Conservation (phyloP, 305 asterid genomes). For the Withania somnifera region DNA sequence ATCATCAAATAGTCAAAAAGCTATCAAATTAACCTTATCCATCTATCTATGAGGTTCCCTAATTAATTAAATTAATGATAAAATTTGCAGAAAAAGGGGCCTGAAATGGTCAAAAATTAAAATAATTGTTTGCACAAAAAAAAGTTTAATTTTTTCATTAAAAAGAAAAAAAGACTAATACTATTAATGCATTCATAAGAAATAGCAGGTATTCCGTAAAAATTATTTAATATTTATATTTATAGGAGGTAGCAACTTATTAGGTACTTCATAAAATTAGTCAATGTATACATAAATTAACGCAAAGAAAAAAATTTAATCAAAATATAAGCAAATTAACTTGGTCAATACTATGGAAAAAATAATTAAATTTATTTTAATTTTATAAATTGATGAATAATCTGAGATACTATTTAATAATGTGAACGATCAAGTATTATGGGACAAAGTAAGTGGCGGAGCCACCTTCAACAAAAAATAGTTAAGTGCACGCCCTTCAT, state of each 20-base stretch:
- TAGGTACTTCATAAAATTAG: not conserved
- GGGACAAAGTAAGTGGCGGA: too few species aligned
- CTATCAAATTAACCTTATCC: not conserved
- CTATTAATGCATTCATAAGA: not conserved
- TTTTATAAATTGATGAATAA: too few species aligned
- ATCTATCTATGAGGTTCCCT: not conserved
- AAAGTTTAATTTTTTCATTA: not conserved
- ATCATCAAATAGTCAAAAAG: not conserved
- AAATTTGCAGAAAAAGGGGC: not conserved
- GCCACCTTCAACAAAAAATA: too few species aligned
- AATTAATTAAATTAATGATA: not conserved
- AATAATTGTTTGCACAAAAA: not conserved
- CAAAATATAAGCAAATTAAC: too few species aligned
- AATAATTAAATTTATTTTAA: too few species aligned
- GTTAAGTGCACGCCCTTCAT: too few species aligned
- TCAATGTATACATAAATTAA: not conserved
- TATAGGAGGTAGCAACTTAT: not conserved
- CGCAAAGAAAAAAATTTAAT: too few species aligned
- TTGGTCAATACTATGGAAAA: too few species aligned
- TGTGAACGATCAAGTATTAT: too few species aligned
- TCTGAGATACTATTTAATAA: too few species aligned
- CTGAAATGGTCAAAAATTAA: not conserved
- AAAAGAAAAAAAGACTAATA: not conserved
- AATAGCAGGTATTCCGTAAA: accelerated
- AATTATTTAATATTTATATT: not conserved